These are phyloP conservation scores for Amanita inopinata DNA, from an alignment of 768 basidiomycete genomes.

Conservation along the genomic window DNA sequence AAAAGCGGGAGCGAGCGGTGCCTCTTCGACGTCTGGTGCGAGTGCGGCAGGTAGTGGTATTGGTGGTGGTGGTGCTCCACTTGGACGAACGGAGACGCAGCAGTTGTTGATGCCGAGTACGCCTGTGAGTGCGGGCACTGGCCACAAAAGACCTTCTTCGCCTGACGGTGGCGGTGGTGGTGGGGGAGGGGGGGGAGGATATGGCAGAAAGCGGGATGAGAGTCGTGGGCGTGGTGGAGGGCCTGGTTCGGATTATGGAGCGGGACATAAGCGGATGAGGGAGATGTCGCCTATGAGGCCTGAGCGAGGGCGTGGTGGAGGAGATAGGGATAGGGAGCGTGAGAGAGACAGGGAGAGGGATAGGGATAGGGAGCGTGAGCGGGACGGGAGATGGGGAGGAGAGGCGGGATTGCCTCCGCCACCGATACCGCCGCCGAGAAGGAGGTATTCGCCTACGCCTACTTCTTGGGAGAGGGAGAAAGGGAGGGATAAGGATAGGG, in stretches of 20 bases:
- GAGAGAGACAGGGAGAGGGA: slow-evolving; percentile 16
- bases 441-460: slow-evolving; percentile 38
- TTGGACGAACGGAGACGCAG: slow-evolving; percentile 26
- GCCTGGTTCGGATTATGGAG: slow-evolving; percentile 19
- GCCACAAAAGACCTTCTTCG: slow-evolving; percentile 27
- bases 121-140: not conserved
- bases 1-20: slow-evolving; percentile 18
- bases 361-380: slow-evolving; percentile 17
- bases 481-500: slow-evolving; percentile 20
- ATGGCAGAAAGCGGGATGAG: slow-evolving; percentile 22
- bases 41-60: not conserved
- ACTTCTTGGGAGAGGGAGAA: slow-evolving; percentile 38
- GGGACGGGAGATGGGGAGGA: slow-evolving; percentile 16
- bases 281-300: slow-evolving; percentile 16
- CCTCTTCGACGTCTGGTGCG: slow-evolving; percentile 1
- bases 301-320: slow-evolving; percentile 6
- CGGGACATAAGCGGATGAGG: slow-evolving; percentile 27
- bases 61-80: slow-evolving; percentile 5
- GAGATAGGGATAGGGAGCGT: slow-evolving; percentile 4
- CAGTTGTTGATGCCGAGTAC: slow-evolving; percentile 19
- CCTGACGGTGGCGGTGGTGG: too few species aligned
- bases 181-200: too few species aligned
- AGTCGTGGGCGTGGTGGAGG: slow-evolving; percentile 14
- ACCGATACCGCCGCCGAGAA: slow-evolving; percentile 17
- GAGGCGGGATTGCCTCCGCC: slow-evolving; percentile 26